Evolutionary conservation across 768 basidiomycete species (phyloP).

Genomic region (Lanmaoa pseudosensibilis): DNA sequence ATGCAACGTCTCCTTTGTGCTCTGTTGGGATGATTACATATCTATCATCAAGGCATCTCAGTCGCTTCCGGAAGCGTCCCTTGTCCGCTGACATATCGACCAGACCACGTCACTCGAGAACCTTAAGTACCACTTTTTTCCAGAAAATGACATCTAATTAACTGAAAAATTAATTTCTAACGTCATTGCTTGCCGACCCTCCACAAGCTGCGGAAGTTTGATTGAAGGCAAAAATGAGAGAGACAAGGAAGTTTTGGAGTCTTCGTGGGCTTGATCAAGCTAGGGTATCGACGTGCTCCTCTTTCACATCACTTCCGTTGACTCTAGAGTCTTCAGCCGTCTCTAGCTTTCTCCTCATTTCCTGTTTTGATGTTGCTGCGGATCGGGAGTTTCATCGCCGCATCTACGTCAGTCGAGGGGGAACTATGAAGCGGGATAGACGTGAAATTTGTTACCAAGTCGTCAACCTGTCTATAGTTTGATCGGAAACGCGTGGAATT

Average conservation of each 20-base stretch:
- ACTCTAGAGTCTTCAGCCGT: neutral
- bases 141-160: conserved; percentile 1
- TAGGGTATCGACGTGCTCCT: neutral
- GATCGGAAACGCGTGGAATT: neutral
- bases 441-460: neutral
- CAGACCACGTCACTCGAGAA: neutral
- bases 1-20: neutral
- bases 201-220: neutral
- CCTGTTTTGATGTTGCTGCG: neutral
- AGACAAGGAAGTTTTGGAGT: neutral
- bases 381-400: neutral
- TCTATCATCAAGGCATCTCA: neutral
- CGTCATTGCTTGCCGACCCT: conserved; percentile 1
- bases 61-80: neutral
- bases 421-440: neutral
- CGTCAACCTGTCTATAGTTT: neutral
- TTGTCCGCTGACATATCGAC: conserved; percentile 9
- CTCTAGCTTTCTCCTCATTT: neutral
- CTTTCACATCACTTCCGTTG: neutral
- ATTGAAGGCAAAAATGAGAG: neutral
- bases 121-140: neutral
- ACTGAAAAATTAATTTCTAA: neutral
- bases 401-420: neutral
- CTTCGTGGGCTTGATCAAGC: neutral
- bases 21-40: conserved; percentile 1